Conservation (phyloP, 176 grass and related monocot species). For the Musa troglodytarum region DNA sequence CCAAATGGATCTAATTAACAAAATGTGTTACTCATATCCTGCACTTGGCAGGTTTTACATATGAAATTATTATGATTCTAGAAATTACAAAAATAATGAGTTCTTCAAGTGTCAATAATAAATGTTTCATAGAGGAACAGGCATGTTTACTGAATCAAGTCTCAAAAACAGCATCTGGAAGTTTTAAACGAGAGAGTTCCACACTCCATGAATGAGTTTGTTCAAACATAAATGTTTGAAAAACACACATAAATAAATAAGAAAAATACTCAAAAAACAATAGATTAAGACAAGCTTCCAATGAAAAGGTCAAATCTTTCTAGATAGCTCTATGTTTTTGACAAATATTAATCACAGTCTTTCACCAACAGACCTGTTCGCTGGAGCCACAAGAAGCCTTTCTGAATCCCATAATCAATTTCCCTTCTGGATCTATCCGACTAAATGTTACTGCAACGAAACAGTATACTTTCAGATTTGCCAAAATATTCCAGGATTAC, state of each 20-base stretch:
- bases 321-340: not conserved
- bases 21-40: not conserved
- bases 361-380: conserved; percentile 52
- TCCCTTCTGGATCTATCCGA: conserved; percentile 90
- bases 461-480: not conserved
- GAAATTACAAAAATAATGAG: not conserved
- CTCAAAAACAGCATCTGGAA: not conserved
- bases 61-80: not conserved
- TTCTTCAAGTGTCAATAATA: not conserved
- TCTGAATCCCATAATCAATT: conserved; percentile 92
- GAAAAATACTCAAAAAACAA: not conserved
- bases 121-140: not conserved
- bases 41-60: not conserved
- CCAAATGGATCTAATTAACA: not conserved
- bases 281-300: not conserved
- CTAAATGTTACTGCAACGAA: conserved; percentile 79
- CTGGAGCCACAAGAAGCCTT: conserved; percentile 49
- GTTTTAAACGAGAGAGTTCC: not conserved
- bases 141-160: not conserved
- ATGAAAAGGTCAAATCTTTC: not conserved
- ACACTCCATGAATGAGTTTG: not conserved
- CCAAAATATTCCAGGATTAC: not conserved
- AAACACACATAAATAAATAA: not conserved
- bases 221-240: not conserved
- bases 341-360: not conserved